phyloP scores from a whole-genome alignment of 2,329 filamentous ascomycete species.

The Plectosphaerella sp. region DNA sequence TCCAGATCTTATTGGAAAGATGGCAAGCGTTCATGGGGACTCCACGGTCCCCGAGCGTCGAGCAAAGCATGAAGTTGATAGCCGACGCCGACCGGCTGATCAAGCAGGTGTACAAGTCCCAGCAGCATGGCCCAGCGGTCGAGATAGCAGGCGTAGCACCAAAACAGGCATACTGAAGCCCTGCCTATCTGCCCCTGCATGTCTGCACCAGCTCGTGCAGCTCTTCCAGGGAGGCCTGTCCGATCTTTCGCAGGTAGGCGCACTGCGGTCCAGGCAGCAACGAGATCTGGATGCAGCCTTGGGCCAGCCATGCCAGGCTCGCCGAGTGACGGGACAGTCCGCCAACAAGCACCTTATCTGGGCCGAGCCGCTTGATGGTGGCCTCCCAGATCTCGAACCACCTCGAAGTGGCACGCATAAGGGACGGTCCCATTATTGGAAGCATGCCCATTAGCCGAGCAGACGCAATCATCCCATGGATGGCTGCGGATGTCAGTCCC shows the following conservation, averaged over 20 bases:
- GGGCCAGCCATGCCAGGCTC: not conserved
- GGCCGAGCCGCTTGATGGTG: not conserved
- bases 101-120: constrained; percentile 22
- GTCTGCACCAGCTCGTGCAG: not conserved
- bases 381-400: constrained; percentile 1
- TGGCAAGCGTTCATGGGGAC: constrained; percentile 36
- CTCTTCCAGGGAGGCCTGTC: not conserved
- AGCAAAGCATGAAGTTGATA: constrained; percentile 42
- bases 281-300: not conserved
- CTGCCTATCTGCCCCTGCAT: not conserved
- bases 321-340: constrained; percentile 1
- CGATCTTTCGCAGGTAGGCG: not conserved
- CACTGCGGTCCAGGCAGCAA: not conserved
- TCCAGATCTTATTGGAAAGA: constrained; percentile 31
- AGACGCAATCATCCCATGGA: not conserved
- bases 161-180: no score
- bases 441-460: not conserved
- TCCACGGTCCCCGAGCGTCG: constrained; percentile 37
- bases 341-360: not conserved
- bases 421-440: not conserved
- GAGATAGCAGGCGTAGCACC: not conserved
- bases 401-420: not conserved
- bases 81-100: constrained; percentile 37
- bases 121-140: not conserved
- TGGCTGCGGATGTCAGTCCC: not conserved